Evolutionary conservation across 257 asterid species (phyloP).

Genomic region (Solanum virginianum): DNA sequence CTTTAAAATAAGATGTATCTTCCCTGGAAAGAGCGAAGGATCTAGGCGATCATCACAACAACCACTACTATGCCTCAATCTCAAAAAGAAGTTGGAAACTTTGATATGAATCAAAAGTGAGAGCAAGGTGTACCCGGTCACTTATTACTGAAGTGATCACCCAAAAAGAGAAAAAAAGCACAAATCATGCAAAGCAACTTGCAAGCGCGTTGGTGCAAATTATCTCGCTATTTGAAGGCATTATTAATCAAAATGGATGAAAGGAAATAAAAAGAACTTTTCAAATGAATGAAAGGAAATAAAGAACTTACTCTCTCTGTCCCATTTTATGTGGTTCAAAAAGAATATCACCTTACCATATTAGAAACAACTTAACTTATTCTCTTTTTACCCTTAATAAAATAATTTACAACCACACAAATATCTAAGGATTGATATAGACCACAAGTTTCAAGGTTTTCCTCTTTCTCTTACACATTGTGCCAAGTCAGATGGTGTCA

Average conservation of each 20-base stretch:
- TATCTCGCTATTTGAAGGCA: neutral
- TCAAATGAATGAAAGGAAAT: no score
- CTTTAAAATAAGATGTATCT: neutral
- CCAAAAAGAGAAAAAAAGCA: neutral
- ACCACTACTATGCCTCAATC: neutral
- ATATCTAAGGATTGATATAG: no score
- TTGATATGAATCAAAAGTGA: constrained; percentile 10
- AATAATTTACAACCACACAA: no score
- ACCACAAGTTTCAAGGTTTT: no score
- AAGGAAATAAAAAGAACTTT: no score
- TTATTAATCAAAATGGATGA: neutral
- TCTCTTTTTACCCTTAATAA: no score
- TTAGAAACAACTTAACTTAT: no score
- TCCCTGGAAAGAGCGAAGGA: neutral
- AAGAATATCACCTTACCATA: no score
- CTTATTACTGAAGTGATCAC: neutral
- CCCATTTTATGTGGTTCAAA: no score
- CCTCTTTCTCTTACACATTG: no score
- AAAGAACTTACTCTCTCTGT: no score
- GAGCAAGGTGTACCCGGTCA: neutral
- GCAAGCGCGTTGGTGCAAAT: neutral
- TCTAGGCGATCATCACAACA: neutral
- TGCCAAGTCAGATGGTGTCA: no score
- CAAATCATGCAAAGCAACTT: neutral
- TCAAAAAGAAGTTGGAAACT: neutral